phyloP scores from a whole-genome alignment of 495 filamentous ascomycete genomes.

The Venustampulla echinocandica region DNA sequence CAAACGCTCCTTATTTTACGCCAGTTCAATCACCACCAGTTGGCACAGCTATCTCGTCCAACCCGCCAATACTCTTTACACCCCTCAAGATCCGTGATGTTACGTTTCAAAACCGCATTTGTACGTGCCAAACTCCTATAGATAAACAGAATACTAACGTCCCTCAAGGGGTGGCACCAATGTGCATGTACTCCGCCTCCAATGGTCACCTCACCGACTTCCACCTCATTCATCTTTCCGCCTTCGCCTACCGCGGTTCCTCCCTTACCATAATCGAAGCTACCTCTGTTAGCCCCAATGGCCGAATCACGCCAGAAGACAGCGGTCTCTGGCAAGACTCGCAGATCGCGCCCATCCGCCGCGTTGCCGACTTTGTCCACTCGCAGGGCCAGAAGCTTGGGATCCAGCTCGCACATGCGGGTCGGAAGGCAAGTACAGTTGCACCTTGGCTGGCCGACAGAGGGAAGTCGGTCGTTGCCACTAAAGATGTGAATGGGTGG shows the following conservation, averaged over 20 bases:
- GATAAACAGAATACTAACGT: not conserved
- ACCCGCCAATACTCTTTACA: conserved; percentile 53
- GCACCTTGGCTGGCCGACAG: conserved; percentile 48
- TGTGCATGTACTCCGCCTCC: conserved; percentile 64
- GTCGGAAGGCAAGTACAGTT: conserved; percentile 59
- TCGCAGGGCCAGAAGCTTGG: conserved; percentile 58
- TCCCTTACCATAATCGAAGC: conserved; percentile 63
- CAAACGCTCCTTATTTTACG: conserved; percentile 52
- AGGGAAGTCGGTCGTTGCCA: conserved; percentile 33
- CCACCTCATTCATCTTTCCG: conserved; percentile 56
- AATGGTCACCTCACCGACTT: conserved; percentile 62
- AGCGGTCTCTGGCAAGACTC: conserved; percentile 60
- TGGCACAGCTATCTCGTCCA: conserved; percentile 42
- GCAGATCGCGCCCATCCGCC: conserved; percentile 56
- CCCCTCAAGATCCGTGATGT: conserved; percentile 57
- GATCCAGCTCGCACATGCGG: conserved; percentile 68
- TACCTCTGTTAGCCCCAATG: conserved; percentile 55
- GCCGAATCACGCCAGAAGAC: conserved; percentile 64
- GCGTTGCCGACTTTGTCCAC: conserved; percentile 51
- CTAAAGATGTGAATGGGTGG: conserved; percentile 56
- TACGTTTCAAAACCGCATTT: conserved; percentile 66
- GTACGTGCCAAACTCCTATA: conserved; percentile 1
- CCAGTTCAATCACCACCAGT: conserved; percentile 54
- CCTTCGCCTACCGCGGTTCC: conserved; percentile 54
- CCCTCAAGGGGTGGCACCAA: conserved; percentile 35